A percentile compares a stretch with the other conserved stretches of the same genome.
These are phyloP conservation scores for Ceratobasidium sp. DNA, from an alignment of 1,284 basidiomycete species.

Conservation along the genomic window DNA sequence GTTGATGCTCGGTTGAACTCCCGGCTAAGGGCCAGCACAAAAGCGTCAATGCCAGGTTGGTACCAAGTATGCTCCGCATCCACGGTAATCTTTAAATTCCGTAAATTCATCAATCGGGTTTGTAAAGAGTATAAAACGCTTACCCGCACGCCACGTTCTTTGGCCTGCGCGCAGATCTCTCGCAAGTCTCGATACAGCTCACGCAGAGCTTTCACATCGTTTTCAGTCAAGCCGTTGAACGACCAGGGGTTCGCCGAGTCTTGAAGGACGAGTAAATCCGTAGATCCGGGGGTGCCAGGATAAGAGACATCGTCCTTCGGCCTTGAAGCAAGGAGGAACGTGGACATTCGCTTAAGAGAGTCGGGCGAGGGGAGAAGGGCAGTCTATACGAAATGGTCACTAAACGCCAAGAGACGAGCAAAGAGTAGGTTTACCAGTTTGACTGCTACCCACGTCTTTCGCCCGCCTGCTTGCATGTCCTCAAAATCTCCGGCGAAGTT, in stretches of 20 bases:
- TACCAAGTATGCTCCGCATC: conserved; percentile 91
- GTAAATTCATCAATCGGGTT: conserved; percentile 33
- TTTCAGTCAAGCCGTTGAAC: conserved; percentile 58
- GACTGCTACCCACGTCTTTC: conserved; percentile 84
- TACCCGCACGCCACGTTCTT: conserved; percentile 66
- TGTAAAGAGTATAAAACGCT: not conserved
- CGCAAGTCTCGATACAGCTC: conserved; percentile 71
- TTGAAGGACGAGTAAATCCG: conserved; percentile 63
- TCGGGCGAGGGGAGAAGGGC: conserved; percentile 71
- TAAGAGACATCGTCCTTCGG: conserved; percentile 64
- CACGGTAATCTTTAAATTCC: conserved; percentile 69
- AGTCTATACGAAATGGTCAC: conserved; percentile 59
- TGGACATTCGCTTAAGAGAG: conserved; percentile 68
- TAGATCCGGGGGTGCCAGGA: conserved; percentile 69
- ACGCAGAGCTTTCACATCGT: conserved; percentile 71
- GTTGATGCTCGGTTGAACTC: conserved; percentile 70
- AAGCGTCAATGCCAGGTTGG: conserved; percentile 84
- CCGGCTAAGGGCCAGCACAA: conserved; percentile 78
- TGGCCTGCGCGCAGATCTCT: conserved; percentile 70
- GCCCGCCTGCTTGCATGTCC: conserved; percentile 58
- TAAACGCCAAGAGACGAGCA: not conserved
- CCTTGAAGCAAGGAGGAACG: conserved; percentile 60
- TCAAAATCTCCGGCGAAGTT: conserved; percentile 86
- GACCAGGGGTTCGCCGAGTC: conserved; percentile 33
- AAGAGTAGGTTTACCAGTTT: conserved; percentile 69